Evolutionary conservation across 345 rosid genomes (phyloP).

Genomic region (Gossypium rotundifolium): DNA sequence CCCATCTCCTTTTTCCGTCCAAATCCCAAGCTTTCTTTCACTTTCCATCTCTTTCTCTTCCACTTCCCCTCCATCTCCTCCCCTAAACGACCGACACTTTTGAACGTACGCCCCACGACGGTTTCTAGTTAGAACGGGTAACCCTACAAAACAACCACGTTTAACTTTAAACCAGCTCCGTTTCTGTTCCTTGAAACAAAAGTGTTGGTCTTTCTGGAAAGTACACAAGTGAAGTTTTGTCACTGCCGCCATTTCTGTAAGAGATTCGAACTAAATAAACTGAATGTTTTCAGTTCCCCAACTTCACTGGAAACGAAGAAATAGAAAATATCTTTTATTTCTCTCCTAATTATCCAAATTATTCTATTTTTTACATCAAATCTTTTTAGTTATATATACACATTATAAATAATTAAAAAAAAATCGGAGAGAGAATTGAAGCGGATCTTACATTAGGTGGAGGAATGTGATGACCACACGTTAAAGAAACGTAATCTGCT

Average conservation of each 20-base stretch:
- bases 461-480: slow-evolving; percentile 20
- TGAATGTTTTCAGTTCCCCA: neutral
- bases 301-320: neutral
- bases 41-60: slow-evolving; percentile 33
- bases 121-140: slow-evolving; percentile 13
- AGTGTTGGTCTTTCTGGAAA: slow-evolving; percentile 29
- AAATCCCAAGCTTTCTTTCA: slow-evolving; percentile 22
- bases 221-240: slow-evolving; percentile 51
- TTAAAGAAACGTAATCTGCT: slow-evolving; percentile 11
- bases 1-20: slow-evolving; percentile 38
- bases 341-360: neutral
- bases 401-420: neutral
- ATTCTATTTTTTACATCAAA: neutral
- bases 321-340: neutral
- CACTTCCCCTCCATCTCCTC: slow-evolving; percentile 39
- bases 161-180: slow-evolving; percentile 24
- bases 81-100: slow-evolving; percentile 44
- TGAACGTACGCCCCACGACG: slow-evolving; percentile 22
- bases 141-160: slow-evolving; percentile 28
- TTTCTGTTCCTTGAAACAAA: slow-evolving; percentile 25
- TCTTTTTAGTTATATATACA: neutral
- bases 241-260: slow-evolving; percentile 41
- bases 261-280: neutral
- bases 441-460: neutral
- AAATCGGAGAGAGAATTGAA: neutral